These are phyloP conservation scores for Tubosaeta sp. DNA, from an alignment of 768 basidiomycete species.

Conservation along the genomic window DNA sequence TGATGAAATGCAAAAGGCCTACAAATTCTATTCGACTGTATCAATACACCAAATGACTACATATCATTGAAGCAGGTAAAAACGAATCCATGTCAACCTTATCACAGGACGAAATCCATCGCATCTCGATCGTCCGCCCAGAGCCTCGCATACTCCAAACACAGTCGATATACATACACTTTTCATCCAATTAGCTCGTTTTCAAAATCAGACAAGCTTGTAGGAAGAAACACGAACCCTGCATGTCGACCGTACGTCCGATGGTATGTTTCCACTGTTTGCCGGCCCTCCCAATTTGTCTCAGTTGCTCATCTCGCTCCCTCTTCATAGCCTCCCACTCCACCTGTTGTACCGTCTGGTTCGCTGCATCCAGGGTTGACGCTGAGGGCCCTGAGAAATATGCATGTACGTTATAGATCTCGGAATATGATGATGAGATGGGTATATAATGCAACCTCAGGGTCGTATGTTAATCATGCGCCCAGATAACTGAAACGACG, in stretches of 20 bases:
- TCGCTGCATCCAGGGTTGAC: slow-evolving; percentile 50
- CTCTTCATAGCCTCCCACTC: slow-evolving; percentile 30
- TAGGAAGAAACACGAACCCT: slow-evolving; percentile 53
- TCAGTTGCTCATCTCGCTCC: slow-evolving; percentile 68
- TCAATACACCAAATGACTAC: no score
- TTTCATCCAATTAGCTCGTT: neutral
- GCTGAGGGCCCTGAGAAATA: slow-evolving; percentile 87
- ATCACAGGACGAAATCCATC: slow-evolving; percentile 41
- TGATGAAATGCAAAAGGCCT: no score
- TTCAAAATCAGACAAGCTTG: neutral
- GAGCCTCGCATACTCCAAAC: slow-evolving; percentile 84
- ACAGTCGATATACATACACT: slow-evolving; percentile 86
- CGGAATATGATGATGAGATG: slow-evolving; percentile 76
- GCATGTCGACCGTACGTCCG: slow-evolving; percentile 85
- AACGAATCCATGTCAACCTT: no score
- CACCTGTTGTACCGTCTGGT: slow-evolving; percentile 41
- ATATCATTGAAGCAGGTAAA: no score
- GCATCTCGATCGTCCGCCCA: slow-evolving; percentile 80
- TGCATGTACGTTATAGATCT: slow-evolving; percentile 90
- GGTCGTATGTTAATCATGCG: no score
- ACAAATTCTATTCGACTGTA: no score
- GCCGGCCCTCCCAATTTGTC: slow-evolving; percentile 85
- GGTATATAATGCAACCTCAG: slow-evolving; percentile 93
- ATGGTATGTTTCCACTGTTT: slow-evolving; percentile 87
- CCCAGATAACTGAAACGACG: no score